Base-by-base conservation (phyloP, 75 land plant species). In the Sequoiadendron giganteum region DNA sequence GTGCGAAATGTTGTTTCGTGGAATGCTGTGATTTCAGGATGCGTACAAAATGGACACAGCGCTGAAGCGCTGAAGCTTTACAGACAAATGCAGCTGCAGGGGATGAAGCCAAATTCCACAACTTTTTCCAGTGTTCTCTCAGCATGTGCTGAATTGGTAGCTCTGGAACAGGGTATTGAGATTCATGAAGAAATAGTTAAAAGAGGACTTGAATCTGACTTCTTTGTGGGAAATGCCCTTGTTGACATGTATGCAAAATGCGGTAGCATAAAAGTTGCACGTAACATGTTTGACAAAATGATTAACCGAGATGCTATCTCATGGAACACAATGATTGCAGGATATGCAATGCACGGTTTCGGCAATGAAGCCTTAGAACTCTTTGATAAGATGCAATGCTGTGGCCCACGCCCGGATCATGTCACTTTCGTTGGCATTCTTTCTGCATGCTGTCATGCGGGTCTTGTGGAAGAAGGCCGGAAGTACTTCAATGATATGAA, bases 211-310 rank as follows among this genome's bases (percentile, higher is more conserved):
- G 52, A 87, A 10, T 88, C 85, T 75, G 94, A 94, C 70, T 76
- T 87, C 40, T 84, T 45, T 56, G 88, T 94, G n/a, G 89, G 76
- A 2, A 94, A 90, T 42, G 89, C 94, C 6, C 87, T 94, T 75
- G 90, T 93, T 52, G 93, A 90, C 72, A 94, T 94, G 95, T 94
- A 91, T 88, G 93, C 93, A 5, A 89, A 91, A 87, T 94, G 95
- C 87, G 94, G 95, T 34, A 91, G 89, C 85, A 82, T 92, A 80
- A 88, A 78, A 85, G 89, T 86, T 86, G 91, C 95, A 84, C 86
- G 87, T 87, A 84, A 89, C 32, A 88, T 94, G 34, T 94, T 94
- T 82, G 88, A 88, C 42, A 85, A 54, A 73, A 91, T 93, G 94
- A 61, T 30, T 47, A 83, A 47, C 45, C 91, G 77, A 83, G 94